Conservation (phyloP, 2,329 filamentous ascomycete species). For the Fusarium sp. region DNA sequence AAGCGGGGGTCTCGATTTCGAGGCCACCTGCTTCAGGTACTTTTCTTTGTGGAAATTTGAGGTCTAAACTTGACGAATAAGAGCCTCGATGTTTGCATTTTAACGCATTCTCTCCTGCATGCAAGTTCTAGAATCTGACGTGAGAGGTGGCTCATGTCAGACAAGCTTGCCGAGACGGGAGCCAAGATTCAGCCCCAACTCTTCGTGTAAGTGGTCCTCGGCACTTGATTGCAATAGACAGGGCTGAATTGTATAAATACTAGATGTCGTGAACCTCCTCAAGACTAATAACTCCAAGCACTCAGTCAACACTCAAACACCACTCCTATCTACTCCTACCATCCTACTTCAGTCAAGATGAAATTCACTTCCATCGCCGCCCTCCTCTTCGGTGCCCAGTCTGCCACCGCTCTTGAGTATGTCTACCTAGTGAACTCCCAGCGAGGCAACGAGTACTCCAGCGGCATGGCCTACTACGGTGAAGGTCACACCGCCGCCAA, state of each 20-base stretch:
- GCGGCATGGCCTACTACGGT: constrained; percentile 4
- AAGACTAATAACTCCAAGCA: neutral
- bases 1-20: neutral
- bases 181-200: neutral
- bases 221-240: neutral
- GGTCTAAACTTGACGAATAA: neutral
- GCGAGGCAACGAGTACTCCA: neutral
- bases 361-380: neutral
- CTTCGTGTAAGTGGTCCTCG: neutral
- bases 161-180: neutral
- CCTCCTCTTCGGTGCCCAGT: neutral
- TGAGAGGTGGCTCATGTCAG: constrained; percentile 1
- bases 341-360: neutral
- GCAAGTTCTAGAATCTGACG: neutral
- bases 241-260: neutral
- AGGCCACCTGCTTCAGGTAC: neutral
- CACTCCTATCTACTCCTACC: neutral
- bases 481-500: neutral
- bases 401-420: neutral
- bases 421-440: constrained; percentile 2
- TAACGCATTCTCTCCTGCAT: neutral
- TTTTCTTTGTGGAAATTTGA: neutral
- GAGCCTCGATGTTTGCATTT: neutral
- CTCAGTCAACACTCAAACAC: neutral
- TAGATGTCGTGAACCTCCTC: neutral